phyloP scores from a whole-genome alignment of 768 basidiomycete genomes.

The Suillus luteus region DNA sequence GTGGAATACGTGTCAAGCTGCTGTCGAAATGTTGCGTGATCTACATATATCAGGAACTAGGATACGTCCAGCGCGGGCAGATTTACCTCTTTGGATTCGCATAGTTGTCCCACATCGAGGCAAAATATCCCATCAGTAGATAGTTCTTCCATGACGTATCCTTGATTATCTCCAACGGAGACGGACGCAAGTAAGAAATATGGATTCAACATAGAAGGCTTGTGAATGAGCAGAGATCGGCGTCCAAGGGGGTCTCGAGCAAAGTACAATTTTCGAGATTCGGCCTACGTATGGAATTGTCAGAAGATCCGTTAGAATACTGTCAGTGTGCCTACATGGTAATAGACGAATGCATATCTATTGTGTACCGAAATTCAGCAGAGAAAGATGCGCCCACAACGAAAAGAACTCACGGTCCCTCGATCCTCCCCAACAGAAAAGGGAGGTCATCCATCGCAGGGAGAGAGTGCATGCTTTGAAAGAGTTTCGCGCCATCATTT shows the following conservation, averaged over 20 bases:
- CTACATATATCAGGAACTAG: constrained; percentile 19
- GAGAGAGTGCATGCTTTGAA: constrained; percentile 31
- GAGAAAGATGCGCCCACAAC: constrained; percentile 1
- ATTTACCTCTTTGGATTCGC: constrained; percentile 29
- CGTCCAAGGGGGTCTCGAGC: constrained; percentile 84
- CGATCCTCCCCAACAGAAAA: constrained; percentile 57
- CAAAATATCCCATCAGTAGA: constrained; percentile 57
- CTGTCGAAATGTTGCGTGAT: constrained; percentile 22
- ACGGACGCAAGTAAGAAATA: constrained; percentile 68
- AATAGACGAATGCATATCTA: constrained; percentile 83
- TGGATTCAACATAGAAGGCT: constrained; percentile 48
- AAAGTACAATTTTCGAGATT: constrained; percentile 58
- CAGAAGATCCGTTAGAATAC: constrained; percentile 1
- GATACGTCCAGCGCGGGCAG: constrained; percentile 2
- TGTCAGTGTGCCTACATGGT: constrained; percentile 52
- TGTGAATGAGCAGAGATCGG: constrained; percentile 78
- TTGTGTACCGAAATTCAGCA: constrained; percentile 9
- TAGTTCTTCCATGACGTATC: constrained; percentile 62
- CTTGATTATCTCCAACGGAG: constrained; percentile 48
- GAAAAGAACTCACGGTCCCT: constrained; percentile 72
- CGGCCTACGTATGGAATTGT: constrained; percentile 36
- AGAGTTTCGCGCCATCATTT: constrained; percentile 71
- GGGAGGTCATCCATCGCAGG: constrained; percentile 44
- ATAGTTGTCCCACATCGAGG: constrained; percentile 44
- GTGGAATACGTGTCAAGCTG: constrained; percentile 25